These are phyloP conservation scores for Pichia sp. DNA, from an alignment of 1,139 yeast genomes.

Conservation along the genomic window DNA sequence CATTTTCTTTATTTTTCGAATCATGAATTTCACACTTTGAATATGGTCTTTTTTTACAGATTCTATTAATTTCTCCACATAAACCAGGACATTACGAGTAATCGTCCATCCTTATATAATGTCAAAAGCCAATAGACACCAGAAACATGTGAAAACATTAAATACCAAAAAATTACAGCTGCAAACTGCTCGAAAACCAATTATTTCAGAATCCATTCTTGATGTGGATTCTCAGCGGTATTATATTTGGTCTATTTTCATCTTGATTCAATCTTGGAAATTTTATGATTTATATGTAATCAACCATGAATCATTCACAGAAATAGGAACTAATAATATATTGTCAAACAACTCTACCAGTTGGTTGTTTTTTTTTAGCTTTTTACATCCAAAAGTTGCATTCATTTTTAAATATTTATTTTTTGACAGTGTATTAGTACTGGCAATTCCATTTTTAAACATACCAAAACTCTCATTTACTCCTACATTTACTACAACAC, in stretches of 20 bases:
- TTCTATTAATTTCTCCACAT: not conserved
- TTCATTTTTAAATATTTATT: conserved; percentile 66
- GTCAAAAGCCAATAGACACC: not conserved
- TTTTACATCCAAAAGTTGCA: conserved; percentile 45
- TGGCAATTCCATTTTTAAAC: conserved; percentile 63
- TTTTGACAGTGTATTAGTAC: conserved; percentile 64
- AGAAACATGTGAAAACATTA: not conserved
- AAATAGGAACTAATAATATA: conserved; percentile 1
- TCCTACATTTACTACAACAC: conserved; percentile 46
- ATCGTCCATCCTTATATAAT: not conserved
- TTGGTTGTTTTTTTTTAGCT: conserved; percentile 23
- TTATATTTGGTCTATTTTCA: conserved; percentile 57
- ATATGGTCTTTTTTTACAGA: too few species aligned
- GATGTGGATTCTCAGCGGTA: conserved; percentile 82
- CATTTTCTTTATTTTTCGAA: not conserved
- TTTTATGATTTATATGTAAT: conserved; percentile 55
- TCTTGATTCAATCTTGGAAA: conserved; percentile 74
- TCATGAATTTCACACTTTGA: not conserved
- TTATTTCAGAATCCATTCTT: conserved; percentile 50
- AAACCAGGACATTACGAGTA: not conserved
- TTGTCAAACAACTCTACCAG: not conserved
- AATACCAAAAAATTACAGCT: not conserved
- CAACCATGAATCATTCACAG: conserved; percentile 31
- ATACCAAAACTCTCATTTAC: conserved; percentile 42
- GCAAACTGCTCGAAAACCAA: conserved; percentile 24